Evolutionary conservation across 2,329 filamentous ascomycete species (phyloP).

Genomic region (Periconia sp.): DNA sequence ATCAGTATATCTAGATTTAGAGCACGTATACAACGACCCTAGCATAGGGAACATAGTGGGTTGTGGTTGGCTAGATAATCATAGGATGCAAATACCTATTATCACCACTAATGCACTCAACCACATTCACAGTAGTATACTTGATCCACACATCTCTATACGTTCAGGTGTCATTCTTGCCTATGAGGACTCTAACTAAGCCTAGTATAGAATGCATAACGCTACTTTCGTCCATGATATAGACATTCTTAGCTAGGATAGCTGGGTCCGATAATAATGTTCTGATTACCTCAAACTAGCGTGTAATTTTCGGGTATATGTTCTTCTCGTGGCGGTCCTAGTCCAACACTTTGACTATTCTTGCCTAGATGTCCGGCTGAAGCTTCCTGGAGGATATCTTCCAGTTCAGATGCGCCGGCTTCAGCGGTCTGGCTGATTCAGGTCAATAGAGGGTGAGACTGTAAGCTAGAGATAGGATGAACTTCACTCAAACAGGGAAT

Average conservation of each 20-base stretch:
- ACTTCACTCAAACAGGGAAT: constrained; percentile 21
- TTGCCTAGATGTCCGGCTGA: constrained; percentile 13
- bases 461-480: constrained; percentile 22
- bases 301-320: constrained; percentile 18
- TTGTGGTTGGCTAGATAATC: too few species aligned
- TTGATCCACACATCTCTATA: too few species aligned
- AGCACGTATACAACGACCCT: neutral
- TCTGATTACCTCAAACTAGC: constrained; percentile 5
- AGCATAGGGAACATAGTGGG: neutral
- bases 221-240: too few species aligned
- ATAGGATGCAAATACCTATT: too few species aligned
- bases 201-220: constrained; percentile 19
- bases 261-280: constrained; percentile 7
- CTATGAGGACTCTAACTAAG: too few species aligned
- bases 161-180: too few species aligned
- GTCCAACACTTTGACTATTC: constrained; percentile 14
- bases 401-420: constrained; percentile 16
- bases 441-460: constrained; percentile 6
- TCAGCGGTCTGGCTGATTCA: constrained; percentile 2
- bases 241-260: constrained; percentile 10
- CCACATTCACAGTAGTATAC: too few species aligned
- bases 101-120: too few species aligned
- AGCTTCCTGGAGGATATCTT: constrained; percentile 12
- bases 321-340: constrained; percentile 20
- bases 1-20: neutral